Percentiles rank a stretch among this genome's conserved stretches.
Evolutionary conservation across 2,329 filamentous ascomycete species (phyloP).

Genomic region (Aspergillus sclerotialis): DNA sequence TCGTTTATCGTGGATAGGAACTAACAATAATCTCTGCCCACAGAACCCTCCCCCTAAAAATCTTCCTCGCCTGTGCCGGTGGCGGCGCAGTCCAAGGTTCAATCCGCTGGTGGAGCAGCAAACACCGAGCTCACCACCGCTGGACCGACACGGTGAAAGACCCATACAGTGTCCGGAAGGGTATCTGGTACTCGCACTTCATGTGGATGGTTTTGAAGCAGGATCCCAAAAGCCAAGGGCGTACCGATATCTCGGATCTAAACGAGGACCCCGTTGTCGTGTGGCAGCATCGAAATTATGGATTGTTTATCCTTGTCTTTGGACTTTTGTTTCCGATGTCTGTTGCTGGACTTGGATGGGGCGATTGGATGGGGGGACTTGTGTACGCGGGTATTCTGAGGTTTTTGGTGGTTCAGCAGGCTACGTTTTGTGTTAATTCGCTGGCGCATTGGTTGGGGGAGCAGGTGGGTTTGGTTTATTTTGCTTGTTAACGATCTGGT

Average conservation of each 20-base stretch:
- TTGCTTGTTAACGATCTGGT: no score
- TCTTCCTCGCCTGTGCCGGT: constrained; percentile 70
- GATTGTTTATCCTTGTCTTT: constrained; percentile 67
- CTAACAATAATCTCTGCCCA: no score
- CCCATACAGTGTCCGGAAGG: constrained; percentile 82
- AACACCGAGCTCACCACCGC: constrained; percentile 76
- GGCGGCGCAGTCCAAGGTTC: constrained; percentile 76
- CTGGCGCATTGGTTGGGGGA: constrained; percentile 81
- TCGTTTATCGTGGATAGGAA: no score
- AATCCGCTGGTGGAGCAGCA: constrained; percentile 76
- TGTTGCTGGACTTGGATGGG: constrained; percentile 67
- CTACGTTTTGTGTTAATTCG: constrained; percentile 84
- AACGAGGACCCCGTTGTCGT: constrained; percentile 75
- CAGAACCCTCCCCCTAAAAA: constrained; percentile 60
- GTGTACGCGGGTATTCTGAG: constrained; percentile 75
- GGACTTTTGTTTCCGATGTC: constrained; percentile 65
- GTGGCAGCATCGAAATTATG: constrained; percentile 77
- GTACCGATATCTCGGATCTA: constrained; percentile 76
- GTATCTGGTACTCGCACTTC: constrained; percentile 68
- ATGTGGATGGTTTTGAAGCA: constrained; percentile 88
- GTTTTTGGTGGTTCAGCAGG: constrained; percentile 79
- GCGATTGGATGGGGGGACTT: constrained; percentile 69
- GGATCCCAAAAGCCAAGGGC: constrained; percentile 66
- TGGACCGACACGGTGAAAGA: constrained; percentile 86
- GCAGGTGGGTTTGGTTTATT: no score